Evolutionary conservation across 345 rosid species (phyloP).

Genomic region (Populus alba): DNA sequence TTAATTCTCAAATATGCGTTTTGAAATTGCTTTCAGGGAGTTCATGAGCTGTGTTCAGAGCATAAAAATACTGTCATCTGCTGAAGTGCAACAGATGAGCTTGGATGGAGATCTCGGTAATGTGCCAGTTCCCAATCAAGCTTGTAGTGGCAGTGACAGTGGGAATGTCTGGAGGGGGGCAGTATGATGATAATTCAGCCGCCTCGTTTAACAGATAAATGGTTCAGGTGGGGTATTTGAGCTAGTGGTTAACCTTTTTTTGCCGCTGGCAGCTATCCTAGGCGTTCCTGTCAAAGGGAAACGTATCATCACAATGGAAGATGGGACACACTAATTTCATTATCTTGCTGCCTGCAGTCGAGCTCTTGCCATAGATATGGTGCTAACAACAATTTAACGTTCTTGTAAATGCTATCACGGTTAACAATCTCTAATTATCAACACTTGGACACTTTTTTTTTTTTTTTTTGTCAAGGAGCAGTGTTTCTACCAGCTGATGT

Average conservation of each 20-base stretch:
- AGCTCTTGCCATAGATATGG: background rate
- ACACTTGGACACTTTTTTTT: too few relatives aligned
- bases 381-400: background rate
- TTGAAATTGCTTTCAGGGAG: slow-evolving; percentile 54
- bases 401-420: slow-evolving; percentile 22
- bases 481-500: background rate
- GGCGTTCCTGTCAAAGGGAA: background rate
- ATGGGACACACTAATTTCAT: background rate
- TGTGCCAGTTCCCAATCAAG: slow-evolving; percentile 66
- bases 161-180: slow-evolving; percentile 87
- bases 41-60: slow-evolving; percentile 86
- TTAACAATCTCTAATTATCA: background rate
- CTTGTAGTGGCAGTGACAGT: slow-evolving; percentile 81
- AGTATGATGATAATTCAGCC: slow-evolving; percentile 73
- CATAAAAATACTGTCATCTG: slow-evolving; percentile 89
- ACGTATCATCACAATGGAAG: background rate
- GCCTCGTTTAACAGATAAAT: slow-evolving; percentile 74
- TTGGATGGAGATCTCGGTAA: slow-evolving; percentile 84
- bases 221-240: background rate
- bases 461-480: background rate
- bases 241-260: background rate
- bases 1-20: slow-evolving; percentile 6
- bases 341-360: background rate
- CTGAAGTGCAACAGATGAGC: slow-evolving; percentile 93
- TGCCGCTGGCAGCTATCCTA: background rate